Conservation (phyloP, 768 basidiomycete genomes). For the Tylopilus cervinicoccineus region DNA sequence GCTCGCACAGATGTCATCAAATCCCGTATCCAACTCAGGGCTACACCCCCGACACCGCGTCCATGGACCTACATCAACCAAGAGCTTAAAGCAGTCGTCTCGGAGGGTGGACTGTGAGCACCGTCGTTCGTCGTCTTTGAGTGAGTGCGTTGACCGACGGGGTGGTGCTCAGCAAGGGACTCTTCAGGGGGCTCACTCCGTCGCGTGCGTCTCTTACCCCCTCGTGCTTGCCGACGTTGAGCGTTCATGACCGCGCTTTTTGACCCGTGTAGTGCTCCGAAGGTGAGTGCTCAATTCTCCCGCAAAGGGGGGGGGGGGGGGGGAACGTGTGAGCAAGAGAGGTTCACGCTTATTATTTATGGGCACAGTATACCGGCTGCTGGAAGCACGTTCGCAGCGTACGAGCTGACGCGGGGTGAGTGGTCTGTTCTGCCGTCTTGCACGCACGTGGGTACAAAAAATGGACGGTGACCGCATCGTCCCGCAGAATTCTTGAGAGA, state of each 20-base stretch:
- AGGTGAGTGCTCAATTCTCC: constrained; percentile 37
- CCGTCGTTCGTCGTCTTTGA: not conserved
- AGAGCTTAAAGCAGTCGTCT: constrained; percentile 64
- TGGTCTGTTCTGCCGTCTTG: not conserved
- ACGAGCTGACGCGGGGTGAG: constrained; percentile 75
- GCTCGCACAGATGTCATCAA: constrained; percentile 76
- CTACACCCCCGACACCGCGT: constrained; percentile 67
- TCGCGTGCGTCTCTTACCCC: constrained; percentile 51
- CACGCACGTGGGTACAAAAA: not conserved
- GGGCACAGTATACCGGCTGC: constrained; percentile 78
- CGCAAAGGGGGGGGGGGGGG: no score
- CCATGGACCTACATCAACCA: constrained; percentile 72
- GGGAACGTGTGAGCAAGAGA: not conserved
- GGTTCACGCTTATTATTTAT: not conserved
- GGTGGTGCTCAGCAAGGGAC: constrained; percentile 39
- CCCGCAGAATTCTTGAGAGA: constrained; percentile 24
- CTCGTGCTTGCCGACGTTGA: not conserved
- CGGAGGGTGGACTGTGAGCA: constrained; percentile 71
- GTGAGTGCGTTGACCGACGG: not conserved
- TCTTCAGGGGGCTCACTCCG: constrained; percentile 73
- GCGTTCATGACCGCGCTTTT: not conserved
- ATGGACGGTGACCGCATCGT: not conserved
- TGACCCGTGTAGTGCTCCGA: constrained; percentile 50
- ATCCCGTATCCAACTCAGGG: constrained; percentile 80
- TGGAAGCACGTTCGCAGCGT: constrained; percentile 86